phyloP scores from a whole-genome alignment of 371 early-diverging fungal species.

The Circinella minor region DNA sequence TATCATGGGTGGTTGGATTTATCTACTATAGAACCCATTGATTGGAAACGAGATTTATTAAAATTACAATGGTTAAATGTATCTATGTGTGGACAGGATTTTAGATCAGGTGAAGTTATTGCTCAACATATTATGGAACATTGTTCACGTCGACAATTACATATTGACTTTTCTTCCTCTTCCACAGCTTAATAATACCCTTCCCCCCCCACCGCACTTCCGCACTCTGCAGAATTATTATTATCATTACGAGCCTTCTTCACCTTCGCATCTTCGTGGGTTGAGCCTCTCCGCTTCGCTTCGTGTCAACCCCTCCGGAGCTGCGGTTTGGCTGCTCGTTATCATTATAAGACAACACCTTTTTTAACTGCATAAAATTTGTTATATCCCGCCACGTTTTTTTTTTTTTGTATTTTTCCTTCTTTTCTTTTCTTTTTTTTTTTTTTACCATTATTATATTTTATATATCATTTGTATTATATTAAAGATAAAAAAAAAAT shows the following conservation, averaged over 20 bases:
- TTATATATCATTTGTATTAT: not conserved
- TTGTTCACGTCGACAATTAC: not conserved
- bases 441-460: not conserved
- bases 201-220: too few relatives aligned
- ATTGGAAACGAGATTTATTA: slow-evolving; percentile 11
- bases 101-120: not conserved
- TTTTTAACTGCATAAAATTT: too few relatives aligned
- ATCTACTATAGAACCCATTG: not conserved
- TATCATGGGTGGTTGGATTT: slow-evolving; percentile 30
- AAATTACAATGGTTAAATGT: not conserved
- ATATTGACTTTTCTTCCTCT: not conserved
- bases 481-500: not conserved
- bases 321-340: too few relatives aligned
- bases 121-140: not conserved
- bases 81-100: slow-evolving; percentile 3
- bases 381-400: not conserved
- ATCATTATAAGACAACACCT: too few relatives aligned
- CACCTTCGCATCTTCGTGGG: too few relatives aligned
- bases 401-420: not conserved
- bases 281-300: too few relatives aligned
- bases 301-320: too few relatives aligned
- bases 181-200: too few relatives aligned
- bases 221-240: too few relatives aligned
- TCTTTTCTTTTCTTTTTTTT: not conserved
- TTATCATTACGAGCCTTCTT: too few relatives aligned